Conservation (phyloP, 2,329 filamentous ascomycete species). For the Cadophora sp. region DNA sequence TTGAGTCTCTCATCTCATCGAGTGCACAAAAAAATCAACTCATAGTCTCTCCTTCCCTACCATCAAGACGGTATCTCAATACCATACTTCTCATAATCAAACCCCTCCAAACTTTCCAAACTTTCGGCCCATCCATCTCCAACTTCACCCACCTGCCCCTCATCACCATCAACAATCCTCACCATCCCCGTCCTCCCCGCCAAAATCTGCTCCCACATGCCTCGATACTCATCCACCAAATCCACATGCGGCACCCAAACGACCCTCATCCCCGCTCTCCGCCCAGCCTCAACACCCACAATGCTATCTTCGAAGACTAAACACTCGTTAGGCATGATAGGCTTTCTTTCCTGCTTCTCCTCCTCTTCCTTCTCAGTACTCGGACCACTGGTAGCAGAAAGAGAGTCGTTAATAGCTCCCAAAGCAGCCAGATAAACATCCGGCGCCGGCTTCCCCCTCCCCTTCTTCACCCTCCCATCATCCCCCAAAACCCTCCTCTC, state of each 20-base stretch:
- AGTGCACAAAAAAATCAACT: too few relatives aligned
- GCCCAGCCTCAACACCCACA: slow-evolving; percentile 87
- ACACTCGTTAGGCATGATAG: slow-evolving; percentile 83
- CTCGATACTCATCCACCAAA: slow-evolving; percentile 76
- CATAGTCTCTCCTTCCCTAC: too few relatives aligned
- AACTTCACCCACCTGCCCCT: slow-evolving; percentile 66
- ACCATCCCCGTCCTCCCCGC: slow-evolving; percentile 69
- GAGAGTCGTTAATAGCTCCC: neutral
- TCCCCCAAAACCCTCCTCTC: slow-evolving; percentile 84
- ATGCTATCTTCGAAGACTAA: slow-evolving; percentile 98
- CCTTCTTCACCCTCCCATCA: slow-evolving; percentile 75
- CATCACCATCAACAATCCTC: slow-evolving; percentile 50
- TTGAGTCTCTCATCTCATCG: too few relatives aligned
- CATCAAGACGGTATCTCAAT: slow-evolving; percentile 46
- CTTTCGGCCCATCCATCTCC: slow-evolving; percentile 69
- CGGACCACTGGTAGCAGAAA: neutral
- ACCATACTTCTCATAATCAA: slow-evolving; percentile 65
- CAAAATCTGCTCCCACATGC: slow-evolving; percentile 80
- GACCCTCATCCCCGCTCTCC: slow-evolving; percentile 92
- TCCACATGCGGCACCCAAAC: slow-evolving; percentile 89
- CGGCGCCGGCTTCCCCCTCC: slow-evolving; percentile 88
- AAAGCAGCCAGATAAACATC: slow-evolving; percentile 82
- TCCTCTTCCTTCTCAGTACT: neutral
- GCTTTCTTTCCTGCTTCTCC: slow-evolving; percentile 66
- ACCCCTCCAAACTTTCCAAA: slow-evolving; percentile 55